These are phyloP conservation scores for Yamadazyma spencermartinsiae DNA, from an alignment of 1,139 yeast genomes.

Conservation along the genomic window DNA sequence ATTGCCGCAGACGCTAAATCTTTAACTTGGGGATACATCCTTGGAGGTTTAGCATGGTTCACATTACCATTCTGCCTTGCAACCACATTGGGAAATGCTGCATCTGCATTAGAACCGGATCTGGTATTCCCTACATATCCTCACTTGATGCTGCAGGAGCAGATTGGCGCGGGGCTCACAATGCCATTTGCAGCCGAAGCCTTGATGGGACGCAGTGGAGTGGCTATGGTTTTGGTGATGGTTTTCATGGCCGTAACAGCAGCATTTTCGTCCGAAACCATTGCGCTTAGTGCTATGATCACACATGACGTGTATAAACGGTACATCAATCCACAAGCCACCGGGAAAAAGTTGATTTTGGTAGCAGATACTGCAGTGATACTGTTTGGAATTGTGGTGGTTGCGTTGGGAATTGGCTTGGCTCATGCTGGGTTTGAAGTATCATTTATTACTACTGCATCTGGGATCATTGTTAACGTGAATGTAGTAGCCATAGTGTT, in stretches of 20 bases:
- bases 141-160: conserved; percentile 15
- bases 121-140: conserved; percentile 31
- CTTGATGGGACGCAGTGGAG: conserved; percentile 34
- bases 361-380: conserved; percentile 29
- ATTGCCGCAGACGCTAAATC: conserved; percentile 40
- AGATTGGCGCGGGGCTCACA: conserved; percentile 24
- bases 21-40: conserved; percentile 33
- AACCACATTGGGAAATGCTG: conserved; percentile 36
- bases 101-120: conserved; percentile 30
- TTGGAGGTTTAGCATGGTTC: conserved; percentile 45
- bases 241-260: conserved; percentile 42
- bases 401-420: conserved; percentile 32
- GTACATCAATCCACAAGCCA: conserved; percentile 35
- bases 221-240: conserved; percentile 35
- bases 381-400: conserved; percentile 28
- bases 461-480: conserved; percentile 37
- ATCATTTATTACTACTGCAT: conserved; percentile 23
- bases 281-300: conserved; percentile 36
- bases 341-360: conserved; percentile 31
- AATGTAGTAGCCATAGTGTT: conserved; percentile 30
- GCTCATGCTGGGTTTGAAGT: conserved; percentile 34
- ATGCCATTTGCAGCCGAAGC: conserved; percentile 25
- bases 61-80: conserved; percentile 40
- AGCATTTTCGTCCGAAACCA: conserved; percentile 39
- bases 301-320: conserved; percentile 38